Base-by-base conservation (phyloP, 208 protist genomes). In the Endotrypanum monterogeii region DNA sequence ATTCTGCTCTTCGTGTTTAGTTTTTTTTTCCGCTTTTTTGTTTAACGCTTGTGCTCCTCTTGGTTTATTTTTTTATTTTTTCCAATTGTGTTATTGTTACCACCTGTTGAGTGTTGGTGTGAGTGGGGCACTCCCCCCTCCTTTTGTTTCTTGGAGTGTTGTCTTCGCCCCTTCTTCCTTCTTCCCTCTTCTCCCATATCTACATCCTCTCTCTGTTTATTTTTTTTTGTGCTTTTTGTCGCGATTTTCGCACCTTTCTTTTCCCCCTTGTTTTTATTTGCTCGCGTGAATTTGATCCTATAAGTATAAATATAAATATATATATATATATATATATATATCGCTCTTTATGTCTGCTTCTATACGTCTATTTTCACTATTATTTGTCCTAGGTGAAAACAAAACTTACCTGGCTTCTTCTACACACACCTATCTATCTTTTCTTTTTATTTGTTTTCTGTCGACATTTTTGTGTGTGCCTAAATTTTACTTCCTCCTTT, bases 141-240 rank as follows among this genome's bases (percentile, higher is more conserved):
- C 16, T 62, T 62, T 62, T 9, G 41, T 46, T 46, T 46, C 9
- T 46, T 46, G 41, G 9, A 46, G 41, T 46, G 41, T 46, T 46
- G 3, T 46, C 41, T 9, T 58, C 54, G 6, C 20, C 18, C 54
- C 11, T 58, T 23, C 54, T 23, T 32, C 54, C 23, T 30, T 67
- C 30, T 67, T 44, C 12, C 7, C 28, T 62, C 68, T 37, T 61
- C 68, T 30, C n/a, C n/a, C n/a, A n/a, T n/a, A n/a, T n/a, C n/a
- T n/a, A n/a, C n/a, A n/a, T n/a, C n/a, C n/a, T n/a, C n/a, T n/a
- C n/a, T n/a, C n/a, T n/a, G n/a, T n/a, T 73, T 56, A 50, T 39
- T n/a, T 44, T 58, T 46, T 66, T 60, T 54, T 48, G 23, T 57
- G 5, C 35, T 20, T 28, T 32, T 16, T 20, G 52, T 57, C 25